These are phyloP conservation scores for Raphidocelis subcapitata DNA, from an alignment of 139 green algal genomes.

Conservation along the genomic window DNA sequence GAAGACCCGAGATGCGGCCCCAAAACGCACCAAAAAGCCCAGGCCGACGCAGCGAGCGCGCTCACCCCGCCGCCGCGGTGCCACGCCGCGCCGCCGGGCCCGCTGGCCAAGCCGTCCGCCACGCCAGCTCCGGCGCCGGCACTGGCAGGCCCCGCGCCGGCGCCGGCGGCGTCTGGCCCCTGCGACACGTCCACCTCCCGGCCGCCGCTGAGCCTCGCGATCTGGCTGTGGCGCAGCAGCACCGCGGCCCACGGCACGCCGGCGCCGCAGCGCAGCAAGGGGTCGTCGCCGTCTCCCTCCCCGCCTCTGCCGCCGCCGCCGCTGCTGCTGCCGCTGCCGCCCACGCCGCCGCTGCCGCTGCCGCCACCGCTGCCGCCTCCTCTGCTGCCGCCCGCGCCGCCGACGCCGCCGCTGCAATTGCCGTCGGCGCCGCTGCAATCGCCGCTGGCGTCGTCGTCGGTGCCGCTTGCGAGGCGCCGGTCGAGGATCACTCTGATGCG, in stretches of 20 bases:
- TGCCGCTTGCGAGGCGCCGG: not conserved
- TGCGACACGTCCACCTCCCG: not conserved
- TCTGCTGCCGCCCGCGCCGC: not conserved
- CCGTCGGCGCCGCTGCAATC: not conserved
- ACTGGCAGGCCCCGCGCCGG: not conserved
- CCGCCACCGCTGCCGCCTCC: not conserved
- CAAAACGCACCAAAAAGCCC: too few relatives aligned
- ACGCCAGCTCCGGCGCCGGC: not conserved
- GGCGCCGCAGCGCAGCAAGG: not conserved
- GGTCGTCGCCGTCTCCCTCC: not conserved
- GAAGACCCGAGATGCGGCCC: too few relatives aligned
- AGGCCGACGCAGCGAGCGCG: too few relatives aligned
- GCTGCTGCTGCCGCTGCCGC: constrained; percentile 8
- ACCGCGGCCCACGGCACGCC: not conserved
- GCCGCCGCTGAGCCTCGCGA: not conserved
- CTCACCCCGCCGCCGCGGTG: too few relatives aligned
- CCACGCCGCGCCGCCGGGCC: too few relatives aligned
- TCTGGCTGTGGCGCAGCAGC: not conserved
- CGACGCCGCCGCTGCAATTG: not conserved
- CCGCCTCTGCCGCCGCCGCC: not conserved
- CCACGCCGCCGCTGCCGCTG: not conserved
- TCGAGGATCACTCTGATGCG: constrained; percentile 26
- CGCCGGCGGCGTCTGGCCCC: not conserved
- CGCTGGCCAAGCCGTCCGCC: not conserved
- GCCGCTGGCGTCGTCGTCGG: not conserved